Evolutionary conservation across 805 yeast genomes (phyloP).

Genomic region (Zygotorulaspora florentina): DNA sequence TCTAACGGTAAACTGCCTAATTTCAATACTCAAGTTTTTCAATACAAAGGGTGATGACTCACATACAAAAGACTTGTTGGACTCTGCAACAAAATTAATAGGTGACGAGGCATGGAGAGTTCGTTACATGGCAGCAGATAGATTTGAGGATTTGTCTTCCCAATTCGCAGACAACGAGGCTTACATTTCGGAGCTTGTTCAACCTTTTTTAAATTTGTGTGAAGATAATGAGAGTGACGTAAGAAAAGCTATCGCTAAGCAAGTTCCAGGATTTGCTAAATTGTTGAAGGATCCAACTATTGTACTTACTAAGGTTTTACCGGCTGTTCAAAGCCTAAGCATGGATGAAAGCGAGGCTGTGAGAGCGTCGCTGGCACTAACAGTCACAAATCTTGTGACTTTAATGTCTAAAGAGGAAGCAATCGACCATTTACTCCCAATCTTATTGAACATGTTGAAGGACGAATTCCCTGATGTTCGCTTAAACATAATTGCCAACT

Average conservation of each 20-base stretch:
- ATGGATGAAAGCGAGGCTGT: conserved; percentile 92
- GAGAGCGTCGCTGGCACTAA: conserved; percentile 85
- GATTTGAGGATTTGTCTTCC: conserved; percentile 68
- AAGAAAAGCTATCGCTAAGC: conserved; percentile 89
- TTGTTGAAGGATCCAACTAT: conserved; percentile 46
- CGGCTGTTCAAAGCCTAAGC: conserved; percentile 76
- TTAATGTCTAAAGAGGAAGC: conserved; percentile 80
- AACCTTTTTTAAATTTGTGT: conserved; percentile 69
- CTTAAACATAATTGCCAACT: conserved; percentile 85
- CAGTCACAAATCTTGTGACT: conserved; percentile 83
- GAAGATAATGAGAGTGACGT: conserved; percentile 96
- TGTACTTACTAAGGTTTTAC: conserved; percentile 68
- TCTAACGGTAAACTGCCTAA: conserved; percentile 79
- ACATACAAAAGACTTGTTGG: conserved; percentile 59
- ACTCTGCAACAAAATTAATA: conserved; percentile 64
- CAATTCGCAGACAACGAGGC: conserved; percentile 56
- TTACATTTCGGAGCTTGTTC: conserved; percentile 47
- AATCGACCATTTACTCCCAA: conserved; percentile 76
- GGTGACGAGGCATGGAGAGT: conserved; percentile 97
- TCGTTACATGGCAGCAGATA: conserved; percentile 96
- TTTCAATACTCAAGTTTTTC: conserved; percentile 71
- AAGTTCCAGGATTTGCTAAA: conserved; percentile 70
- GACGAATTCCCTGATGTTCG: conserved; percentile 97
- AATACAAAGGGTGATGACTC: conserved; percentile 52
- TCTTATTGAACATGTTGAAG: conserved; percentile 86